Percentiles rank a stretch among this genome's conserved stretches.
phyloP scores from a whole-genome alignment of 2,329 filamentous ascomycete species.

The Fusarium pilosicola region DNA sequence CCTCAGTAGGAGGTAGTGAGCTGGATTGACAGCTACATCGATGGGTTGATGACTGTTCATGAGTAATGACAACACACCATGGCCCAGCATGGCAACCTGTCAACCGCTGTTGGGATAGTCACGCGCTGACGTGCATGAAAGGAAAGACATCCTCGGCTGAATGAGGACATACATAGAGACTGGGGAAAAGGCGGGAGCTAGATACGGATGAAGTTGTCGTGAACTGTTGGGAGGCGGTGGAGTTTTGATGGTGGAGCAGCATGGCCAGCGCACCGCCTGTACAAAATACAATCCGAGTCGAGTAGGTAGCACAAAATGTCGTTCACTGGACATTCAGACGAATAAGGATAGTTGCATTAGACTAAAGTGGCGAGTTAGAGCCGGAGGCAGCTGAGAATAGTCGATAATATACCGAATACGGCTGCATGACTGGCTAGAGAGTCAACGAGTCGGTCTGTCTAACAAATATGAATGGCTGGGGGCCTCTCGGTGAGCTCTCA shows the following conservation, averaged over 20 bases:
- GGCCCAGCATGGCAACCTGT: conserved; percentile 3
- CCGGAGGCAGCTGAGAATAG: conserved; percentile 26
- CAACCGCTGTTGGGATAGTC: conserved; percentile 14
- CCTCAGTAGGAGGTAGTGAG: not conserved
- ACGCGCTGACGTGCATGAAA: conserved; percentile 43
- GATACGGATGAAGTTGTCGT: conserved; percentile 30
- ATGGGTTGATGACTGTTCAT: not conserved
- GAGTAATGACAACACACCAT: conserved; percentile 20
- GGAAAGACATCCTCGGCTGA: conserved; percentile 29
- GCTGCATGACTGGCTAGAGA: conserved; percentile 30
- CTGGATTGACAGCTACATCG: not conserved
- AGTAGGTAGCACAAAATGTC: conserved; percentile 22
- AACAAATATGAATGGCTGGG: conserved; percentile 30
- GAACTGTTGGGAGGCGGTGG: conserved; percentile 40
- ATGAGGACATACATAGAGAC: conserved; percentile 23
- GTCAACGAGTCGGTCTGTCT: conserved; percentile 33
- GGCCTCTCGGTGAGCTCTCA: conserved; percentile 23
- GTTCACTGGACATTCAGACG: conserved; percentile 6
- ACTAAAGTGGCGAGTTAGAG: conserved; percentile 21
- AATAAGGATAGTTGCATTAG: conserved; percentile 19
- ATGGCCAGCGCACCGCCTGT: conserved; percentile 40
- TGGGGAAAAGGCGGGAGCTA: conserved; percentile 26
- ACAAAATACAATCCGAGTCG: conserved; percentile 20
- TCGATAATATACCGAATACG: conserved; percentile 13
- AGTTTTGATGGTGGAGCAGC: conserved; percentile 35